Evolutionary conservation across 306 rosid species (phyloP).

Genomic region (Prunus campanulata): DNA sequence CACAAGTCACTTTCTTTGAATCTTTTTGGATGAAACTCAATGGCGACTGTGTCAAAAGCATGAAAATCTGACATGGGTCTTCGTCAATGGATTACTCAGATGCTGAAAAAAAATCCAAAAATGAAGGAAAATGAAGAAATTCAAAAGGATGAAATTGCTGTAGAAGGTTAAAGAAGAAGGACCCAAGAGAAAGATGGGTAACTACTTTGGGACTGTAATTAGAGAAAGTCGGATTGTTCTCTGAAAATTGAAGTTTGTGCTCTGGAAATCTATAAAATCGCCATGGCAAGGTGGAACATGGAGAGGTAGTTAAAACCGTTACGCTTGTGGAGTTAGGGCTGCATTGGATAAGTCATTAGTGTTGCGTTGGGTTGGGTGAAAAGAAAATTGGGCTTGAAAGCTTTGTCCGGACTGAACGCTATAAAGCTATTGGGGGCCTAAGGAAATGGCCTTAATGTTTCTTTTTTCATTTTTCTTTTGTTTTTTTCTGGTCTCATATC

Average conservation of each 20-base stretch:
- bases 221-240: neutral
- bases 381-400: neutral
- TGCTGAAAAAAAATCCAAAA: neutral
- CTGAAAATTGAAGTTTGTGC: neutral
- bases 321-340: neutral
- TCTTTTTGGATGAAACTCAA: neutral
- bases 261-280: neutral
- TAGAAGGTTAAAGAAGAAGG: neutral
- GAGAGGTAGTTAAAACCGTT: slow-evolving; percentile 30
- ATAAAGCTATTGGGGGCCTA: neutral
- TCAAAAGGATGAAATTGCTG: neutral
- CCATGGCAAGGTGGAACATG: neutral
- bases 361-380: neutral
- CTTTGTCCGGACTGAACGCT: neutral
- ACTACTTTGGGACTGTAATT: neutral
- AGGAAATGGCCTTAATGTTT: neutral
- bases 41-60: neutral
- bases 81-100: neutral
- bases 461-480: too few species aligned
- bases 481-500: neutral
- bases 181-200: neutral
- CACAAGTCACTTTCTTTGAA: neutral
- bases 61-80: neutral
- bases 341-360: neutral
- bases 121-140: neutral